Base-by-base conservation (phyloP, 129 eudicot genomes). In the Chrysanthemum seticuspe region DNA sequence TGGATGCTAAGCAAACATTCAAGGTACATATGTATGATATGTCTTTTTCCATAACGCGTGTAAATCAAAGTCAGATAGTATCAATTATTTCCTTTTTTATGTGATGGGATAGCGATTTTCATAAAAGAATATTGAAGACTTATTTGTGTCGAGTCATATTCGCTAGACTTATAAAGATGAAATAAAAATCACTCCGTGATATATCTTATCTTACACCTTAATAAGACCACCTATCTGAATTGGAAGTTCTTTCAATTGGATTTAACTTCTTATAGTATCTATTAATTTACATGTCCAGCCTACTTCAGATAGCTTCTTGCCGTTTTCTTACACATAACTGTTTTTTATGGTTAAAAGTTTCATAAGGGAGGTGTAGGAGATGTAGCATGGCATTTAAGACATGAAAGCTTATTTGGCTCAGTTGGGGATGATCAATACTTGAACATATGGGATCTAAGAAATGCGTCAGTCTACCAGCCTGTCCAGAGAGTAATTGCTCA, bases 351-450 rank as follows among this genome's bases (percentile, higher is more conserved):
- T 68, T 23, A 25, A 47, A 68, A 92, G 95, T 82, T 84, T 62
- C 96, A 85, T 82, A 95, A 87, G 80, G 92, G 96, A 16, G 92
- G 81, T 56, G 96, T 93, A 2, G 96, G 84, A 84, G 96, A 87
- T 81, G 96, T 92, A 7, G 89, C 96, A 14, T 92, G 98, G 98
- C 96, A 92, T 83, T 82, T 82, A 63, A 83, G 92, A 79, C 90
- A 89, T 79, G 95, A 87, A 65, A 79, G 89, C 60, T 78, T 92
- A 74, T 92, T 92, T 79, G 96, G 96, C 56, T 92, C 98, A 3
- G 93, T 87, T 81, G 98, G 98, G 50, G 98, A 85, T 87, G 98
- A 92, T 66, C 87, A 79, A 44, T 85, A 82, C 78, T 70, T 92
- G 85, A 90, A 87, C 73, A 76, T 89, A 73, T 89, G 90, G 96